Evolutionary conservation across 164 flowering plant species (phyloP).

Genomic region (Protea cynaroides): DNA sequence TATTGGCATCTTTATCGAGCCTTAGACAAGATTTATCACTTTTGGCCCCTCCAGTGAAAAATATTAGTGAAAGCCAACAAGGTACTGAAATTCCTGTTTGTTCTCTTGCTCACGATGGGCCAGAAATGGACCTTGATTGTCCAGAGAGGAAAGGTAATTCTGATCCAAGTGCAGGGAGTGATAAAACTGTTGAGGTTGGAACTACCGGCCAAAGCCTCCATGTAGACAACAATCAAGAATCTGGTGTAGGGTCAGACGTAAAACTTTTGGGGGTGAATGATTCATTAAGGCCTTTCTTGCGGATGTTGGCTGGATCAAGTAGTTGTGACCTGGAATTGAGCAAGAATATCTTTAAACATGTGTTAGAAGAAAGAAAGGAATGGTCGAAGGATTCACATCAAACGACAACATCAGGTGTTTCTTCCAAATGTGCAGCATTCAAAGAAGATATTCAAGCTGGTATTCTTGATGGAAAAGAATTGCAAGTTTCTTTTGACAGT

Average conservation of each 20-base stretch:
- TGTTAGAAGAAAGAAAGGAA: slow-evolving; percentile 50
- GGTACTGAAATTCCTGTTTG: slow-evolving; percentile 38
- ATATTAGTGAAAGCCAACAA: slow-evolving; percentile 37
- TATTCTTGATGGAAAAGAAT: slow-evolving; percentile 57
- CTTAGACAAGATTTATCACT: slow-evolving; percentile 50
- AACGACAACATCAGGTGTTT: slow-evolving; percentile 49
- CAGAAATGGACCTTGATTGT: slow-evolving; percentile 51
- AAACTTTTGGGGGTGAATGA: slow-evolving; percentile 39
- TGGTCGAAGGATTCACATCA: slow-evolving; percentile 49
- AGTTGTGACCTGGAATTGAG: slow-evolving; percentile 36
- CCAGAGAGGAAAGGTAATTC: slow-evolving; percentile 40
- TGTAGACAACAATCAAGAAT: slow-evolving; percentile 39
- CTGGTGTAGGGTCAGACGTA: slow-evolving; percentile 50
- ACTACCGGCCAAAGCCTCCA: slow-evolving; percentile 34
- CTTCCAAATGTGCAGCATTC: slow-evolving; percentile 48
- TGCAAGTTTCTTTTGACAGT: slow-evolving; percentile 60
- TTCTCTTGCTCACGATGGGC: slow-evolving; percentile 39
- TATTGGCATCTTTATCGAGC: slow-evolving; percentile 73
- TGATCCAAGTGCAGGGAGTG: slow-evolving; percentile 31
- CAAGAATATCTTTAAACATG: slow-evolving; percentile 43
- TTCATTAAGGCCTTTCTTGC: slow-evolving; percentile 36
- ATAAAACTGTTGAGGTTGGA: slow-evolving; percentile 46
- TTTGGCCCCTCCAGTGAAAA: slow-evolving; percentile 39
- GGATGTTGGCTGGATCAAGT: slow-evolving; percentile 36
- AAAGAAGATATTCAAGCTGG: slow-evolving; percentile 58